Evolutionary conservation across 805 yeast genomes (phyloP).

Genomic region (Saturnispora ahearnii): DNA sequence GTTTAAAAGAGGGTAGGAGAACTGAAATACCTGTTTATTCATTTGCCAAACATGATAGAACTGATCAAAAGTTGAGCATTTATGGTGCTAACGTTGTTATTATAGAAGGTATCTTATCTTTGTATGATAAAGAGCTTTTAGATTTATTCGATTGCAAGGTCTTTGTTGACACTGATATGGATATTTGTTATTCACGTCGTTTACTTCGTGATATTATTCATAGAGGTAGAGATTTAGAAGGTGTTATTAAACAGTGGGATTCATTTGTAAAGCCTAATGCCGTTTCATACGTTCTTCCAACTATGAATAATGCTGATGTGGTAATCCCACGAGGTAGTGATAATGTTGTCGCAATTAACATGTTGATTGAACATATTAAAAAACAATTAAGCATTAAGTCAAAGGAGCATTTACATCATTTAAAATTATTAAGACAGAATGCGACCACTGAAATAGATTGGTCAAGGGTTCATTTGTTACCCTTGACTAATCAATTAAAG

Average conservation of each 20-base stretch:
- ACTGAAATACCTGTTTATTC: slow-evolving; percentile 65
- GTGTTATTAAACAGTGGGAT: slow-evolving; percentile 86
- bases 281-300: slow-evolving; percentile 62
- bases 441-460: slow-evolving; percentile 24
- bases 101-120: slow-evolving; percentile 83
- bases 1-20: slow-evolving; percentile 61
- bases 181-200: slow-evolving; percentile 84
- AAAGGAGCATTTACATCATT: slow-evolving; percentile 51
- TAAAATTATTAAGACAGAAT: slow-evolving; percentile 46
- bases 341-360: slow-evolving; percentile 67
- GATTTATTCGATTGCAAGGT: slow-evolving; percentile 78
- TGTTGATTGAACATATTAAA: slow-evolving; percentile 71
- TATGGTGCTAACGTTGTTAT: slow-evolving; percentile 93
- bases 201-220: slow-evolving; percentile 77
- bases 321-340: slow-evolving; percentile 89
- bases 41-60: slow-evolving; percentile 50
- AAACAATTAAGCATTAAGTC: slow-evolving; percentile 63
- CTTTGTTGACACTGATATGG: slow-evolving; percentile 90
- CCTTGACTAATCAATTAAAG: slow-evolving; percentile 53
- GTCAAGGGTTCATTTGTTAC: slow-evolving; percentile 31
- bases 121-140: slow-evolving; percentile 59
- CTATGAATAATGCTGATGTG: slow-evolving; percentile 72
- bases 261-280: slow-evolving; percentile 88
- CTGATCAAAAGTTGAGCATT: slow-evolving; percentile 60
- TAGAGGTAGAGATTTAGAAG: slow-evolving; percentile 76